A percentile compares a stretch with the other conserved stretches of the same genome.
phyloP scores from a whole-genome alignment of 2,329 filamentous ascomycete genomes.

The Microdochium paspali region DNA sequence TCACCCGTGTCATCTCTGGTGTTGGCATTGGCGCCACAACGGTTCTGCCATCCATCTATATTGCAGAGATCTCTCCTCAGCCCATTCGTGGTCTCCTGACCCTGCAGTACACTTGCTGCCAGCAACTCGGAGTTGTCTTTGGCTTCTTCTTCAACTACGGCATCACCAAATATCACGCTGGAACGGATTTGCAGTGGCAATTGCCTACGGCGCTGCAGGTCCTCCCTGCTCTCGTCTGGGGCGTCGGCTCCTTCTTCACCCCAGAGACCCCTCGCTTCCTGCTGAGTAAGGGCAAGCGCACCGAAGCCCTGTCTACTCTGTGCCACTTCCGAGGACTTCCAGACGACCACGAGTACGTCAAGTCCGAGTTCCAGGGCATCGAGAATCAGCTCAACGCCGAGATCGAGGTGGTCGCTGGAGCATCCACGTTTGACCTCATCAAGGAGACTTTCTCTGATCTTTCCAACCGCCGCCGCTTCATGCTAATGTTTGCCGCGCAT shows the following conservation, averaged over 20 bases:
- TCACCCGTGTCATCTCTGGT: slow-evolving; percentile 13
- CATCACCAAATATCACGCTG: slow-evolving; percentile 16
- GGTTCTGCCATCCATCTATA: slow-evolving; percentile 17
- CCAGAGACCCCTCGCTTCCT: slow-evolving; percentile 16
- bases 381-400: slow-evolving; percentile 22
- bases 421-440: slow-evolving; percentile 17
- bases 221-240: slow-evolving; percentile 14
- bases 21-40: slow-evolving; percentile 16
- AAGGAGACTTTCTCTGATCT: slow-evolving; percentile 21
- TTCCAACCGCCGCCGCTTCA: slow-evolving; percentile 16
- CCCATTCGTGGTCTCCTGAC: slow-evolving; percentile 21
- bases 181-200: slow-evolving; percentile 14
- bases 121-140: slow-evolving; percentile 22
- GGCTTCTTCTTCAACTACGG: slow-evolving; percentile 25
- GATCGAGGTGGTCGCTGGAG: slow-evolving; percentile 21
- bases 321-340: slow-evolving; percentile 14
- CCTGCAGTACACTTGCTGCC: slow-evolving; percentile 21
- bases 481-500: too few relatives aligned
- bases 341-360: slow-evolving; percentile 16
- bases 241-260: slow-evolving; percentile 13
- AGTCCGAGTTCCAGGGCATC: slow-evolving; percentile 16
- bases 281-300: slow-evolving; percentile 9
- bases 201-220: slow-evolving; percentile 15
- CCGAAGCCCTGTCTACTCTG: slow-evolving; percentile 9
- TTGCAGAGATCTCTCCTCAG: slow-evolving; percentile 17